Conservation (phyloP, 306 rosid genomes). For the Quercus aquifolioides region DNA sequence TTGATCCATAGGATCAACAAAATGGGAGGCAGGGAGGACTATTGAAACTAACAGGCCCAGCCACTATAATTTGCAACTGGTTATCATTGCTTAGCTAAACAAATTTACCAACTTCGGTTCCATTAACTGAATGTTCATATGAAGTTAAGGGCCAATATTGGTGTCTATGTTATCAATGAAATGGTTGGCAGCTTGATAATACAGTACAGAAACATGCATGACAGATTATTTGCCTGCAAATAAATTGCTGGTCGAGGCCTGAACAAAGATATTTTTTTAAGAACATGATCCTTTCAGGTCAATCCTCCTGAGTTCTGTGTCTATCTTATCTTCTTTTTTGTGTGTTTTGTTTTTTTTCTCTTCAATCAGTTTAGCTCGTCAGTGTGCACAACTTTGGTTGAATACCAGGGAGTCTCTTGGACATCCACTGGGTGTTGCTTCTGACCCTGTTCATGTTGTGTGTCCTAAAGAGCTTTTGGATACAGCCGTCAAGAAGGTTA, state of each 20-base stretch:
- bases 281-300: neutral
- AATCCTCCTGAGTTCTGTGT: constrained; percentile 10
- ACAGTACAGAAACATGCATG: constrained; percentile 85
- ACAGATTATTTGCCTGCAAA: neutral
- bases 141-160: neutral
- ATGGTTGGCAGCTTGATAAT: neutral
- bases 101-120: neutral
- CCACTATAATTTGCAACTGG: neutral
- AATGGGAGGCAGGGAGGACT: neutral
- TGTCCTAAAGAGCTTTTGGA: constrained; percentile 66
- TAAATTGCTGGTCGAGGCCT: neutral
- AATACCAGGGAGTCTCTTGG: constrained; percentile 83
- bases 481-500: constrained; percentile 66
- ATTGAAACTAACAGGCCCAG: neutral
- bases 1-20: neutral
- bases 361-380: constrained; percentile 89
- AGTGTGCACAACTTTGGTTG: constrained; percentile 95
- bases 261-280: neutral
- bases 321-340: constrained; percentile 17
- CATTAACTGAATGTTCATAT: neutral
- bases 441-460: constrained; percentile 58
- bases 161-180: neutral
- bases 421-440: constrained; percentile 74
- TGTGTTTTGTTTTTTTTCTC: neutral
- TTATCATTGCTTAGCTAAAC: neutral